Conservation (phyloP, 441 rosid genomes). For the Rhodomyrtus psidioides region DNA sequence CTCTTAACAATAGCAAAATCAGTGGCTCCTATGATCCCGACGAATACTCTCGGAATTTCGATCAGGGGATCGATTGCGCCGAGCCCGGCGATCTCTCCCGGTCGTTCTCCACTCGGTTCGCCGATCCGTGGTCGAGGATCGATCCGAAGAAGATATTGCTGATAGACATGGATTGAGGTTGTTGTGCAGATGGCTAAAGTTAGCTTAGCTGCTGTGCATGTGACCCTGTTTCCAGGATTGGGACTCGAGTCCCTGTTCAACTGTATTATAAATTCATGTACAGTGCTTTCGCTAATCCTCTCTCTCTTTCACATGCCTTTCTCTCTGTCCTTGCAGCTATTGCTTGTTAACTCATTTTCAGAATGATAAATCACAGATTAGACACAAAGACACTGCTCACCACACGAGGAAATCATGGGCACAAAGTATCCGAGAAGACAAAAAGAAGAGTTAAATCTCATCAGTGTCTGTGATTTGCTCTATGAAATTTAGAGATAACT, state of each 20-base stretch:
- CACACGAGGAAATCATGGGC: neutral
- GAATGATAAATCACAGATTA: neutral
- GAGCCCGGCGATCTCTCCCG: conserved; percentile 39
- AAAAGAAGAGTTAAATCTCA: neutral
- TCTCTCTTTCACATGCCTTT: neutral
- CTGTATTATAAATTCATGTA: neutral
- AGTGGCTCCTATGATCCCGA: conserved; percentile 25
- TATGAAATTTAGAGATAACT: neutral
- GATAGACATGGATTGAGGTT: conserved; percentile 1
- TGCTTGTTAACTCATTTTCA: neutral
- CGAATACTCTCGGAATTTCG: conserved; percentile 42
- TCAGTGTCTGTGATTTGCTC: neutral
- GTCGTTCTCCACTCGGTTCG: conserved; percentile 50
- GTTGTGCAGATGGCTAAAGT: neutral
- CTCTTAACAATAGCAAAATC: neutral
- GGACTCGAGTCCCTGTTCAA: neutral
- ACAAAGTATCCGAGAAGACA: no score
- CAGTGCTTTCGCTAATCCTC: neutral
- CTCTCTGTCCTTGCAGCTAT: neutral
- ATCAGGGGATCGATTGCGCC: conserved; percentile 27
- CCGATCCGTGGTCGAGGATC: conserved; percentile 29
- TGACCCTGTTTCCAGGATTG: neutral
- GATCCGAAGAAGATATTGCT: neutral
- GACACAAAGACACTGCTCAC: neutral
- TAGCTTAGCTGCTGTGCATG: neutral